These are phyloP conservation scores for Leccinum fallax DNA, from an alignment of 1,284 basidiomycete species.

Conservation along the genomic window DNA sequence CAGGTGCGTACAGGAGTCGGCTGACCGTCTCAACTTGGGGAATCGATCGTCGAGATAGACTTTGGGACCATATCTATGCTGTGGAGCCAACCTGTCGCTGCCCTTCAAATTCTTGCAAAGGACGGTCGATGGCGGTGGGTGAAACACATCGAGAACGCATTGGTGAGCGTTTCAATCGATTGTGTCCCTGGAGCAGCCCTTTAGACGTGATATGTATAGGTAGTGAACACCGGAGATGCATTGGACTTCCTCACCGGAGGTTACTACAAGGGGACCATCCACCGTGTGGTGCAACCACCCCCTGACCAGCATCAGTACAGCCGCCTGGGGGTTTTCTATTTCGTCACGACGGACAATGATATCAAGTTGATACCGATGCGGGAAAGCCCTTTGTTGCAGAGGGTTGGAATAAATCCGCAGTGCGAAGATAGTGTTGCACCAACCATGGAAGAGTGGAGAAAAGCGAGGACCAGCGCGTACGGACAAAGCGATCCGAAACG, in stretches of 20 bases:
- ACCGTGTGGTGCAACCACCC: conserved; percentile 44
- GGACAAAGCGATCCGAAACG: conserved; percentile 40
- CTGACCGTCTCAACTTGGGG: no score
- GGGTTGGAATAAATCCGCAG: conserved; percentile 35
- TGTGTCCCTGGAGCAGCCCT: background rate
- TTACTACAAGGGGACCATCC: conserved; percentile 50
- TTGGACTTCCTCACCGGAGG: conserved; percentile 59
- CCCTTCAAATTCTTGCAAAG: conserved; percentile 55
- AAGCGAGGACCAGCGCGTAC: conserved; percentile 16
- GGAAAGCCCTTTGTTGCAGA: conserved; percentile 26
- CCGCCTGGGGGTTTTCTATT: background rate
- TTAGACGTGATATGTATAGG: conserved; percentile 25
- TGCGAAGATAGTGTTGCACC: conserved; percentile 39
- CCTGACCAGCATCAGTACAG: background rate
- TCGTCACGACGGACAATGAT: background rate
- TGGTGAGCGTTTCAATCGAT: conserved; percentile 39
- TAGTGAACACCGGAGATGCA: conserved; percentile 61
- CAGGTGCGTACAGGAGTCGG: conserved; percentile 40
- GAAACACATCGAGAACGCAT: conserved; percentile 58
- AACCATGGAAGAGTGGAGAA: conserved; percentile 45
- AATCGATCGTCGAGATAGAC: conserved; percentile 38
- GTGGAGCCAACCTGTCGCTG: conserved; percentile 62
- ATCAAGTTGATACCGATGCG: background rate
- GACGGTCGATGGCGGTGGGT: conserved; percentile 62
- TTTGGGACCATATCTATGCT: conserved; percentile 60